Evolutionary conservation across 2,329 filamentous ascomycete genomes (phyloP).

Genomic region (Aspergillus pseudonomiae): DNA sequence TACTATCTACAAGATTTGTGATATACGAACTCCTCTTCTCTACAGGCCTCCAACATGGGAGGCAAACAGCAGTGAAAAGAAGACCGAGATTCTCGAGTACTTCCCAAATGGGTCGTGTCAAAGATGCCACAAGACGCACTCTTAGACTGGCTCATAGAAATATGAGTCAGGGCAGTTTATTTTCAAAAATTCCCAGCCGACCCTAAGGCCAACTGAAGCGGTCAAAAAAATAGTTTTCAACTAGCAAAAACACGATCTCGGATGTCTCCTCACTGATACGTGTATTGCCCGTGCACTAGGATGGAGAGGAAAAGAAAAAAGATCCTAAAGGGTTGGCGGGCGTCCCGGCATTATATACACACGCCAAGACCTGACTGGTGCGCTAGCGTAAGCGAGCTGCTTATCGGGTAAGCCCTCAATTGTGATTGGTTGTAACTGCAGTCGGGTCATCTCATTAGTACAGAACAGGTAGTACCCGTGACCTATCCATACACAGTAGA

Average conservation of each 20-base stretch:
- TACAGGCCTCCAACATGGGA: slow-evolving; percentile 40
- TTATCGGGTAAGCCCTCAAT: background rate
- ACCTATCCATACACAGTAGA: too few relatives aligned
- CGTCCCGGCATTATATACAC: slow-evolving; percentile 23
- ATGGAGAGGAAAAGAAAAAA: slow-evolving; percentile 42
- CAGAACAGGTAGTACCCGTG: too few relatives aligned
- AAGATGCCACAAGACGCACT: slow-evolving; percentile 10
- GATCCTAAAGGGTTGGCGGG: slow-evolving; percentile 20
- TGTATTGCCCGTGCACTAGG: slow-evolving; percentile 70
- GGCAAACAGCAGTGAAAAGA: slow-evolving; percentile 44
- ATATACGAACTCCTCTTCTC: slow-evolving; percentile 34
- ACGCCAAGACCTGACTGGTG: slow-evolving; percentile 18
- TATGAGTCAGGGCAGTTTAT: slow-evolving; percentile 33
- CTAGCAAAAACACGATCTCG: slow-evolving; percentile 87
- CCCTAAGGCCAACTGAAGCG: slow-evolving; percentile 71
- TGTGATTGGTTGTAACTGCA: background rate
- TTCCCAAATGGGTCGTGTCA: background rate
- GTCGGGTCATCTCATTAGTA: background rate
- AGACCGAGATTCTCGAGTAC: slow-evolving; percentile 25
- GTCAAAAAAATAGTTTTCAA: slow-evolving; percentile 84
- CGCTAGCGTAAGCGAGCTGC: slow-evolving; percentile 36
- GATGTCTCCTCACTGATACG: slow-evolving; percentile 85
- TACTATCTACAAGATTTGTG: background rate
- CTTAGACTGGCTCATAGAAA: slow-evolving; percentile 20
- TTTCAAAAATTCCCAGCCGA: slow-evolving; percentile 80